phyloP scores from a whole-genome alignment of 169 alveolate genomes.

The Cyclospora cayetanensis region DNA sequence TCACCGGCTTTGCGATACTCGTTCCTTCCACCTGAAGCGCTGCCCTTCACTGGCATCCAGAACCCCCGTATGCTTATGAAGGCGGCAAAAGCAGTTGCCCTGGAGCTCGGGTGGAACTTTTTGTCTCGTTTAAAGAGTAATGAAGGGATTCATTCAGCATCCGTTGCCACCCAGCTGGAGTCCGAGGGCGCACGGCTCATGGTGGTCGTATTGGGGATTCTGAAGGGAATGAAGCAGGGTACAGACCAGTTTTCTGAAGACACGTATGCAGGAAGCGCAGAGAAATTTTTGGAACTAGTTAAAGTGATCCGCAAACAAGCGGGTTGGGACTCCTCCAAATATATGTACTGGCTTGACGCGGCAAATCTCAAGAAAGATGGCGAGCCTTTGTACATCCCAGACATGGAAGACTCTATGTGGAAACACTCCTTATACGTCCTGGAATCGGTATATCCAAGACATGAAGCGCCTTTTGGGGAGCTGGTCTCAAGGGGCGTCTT shows the following conservation, averaged over 20 bases:
- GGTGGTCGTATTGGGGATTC: background rate
- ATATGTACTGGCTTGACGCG: background rate
- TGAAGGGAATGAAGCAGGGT: background rate
- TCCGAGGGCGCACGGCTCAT: constrained; percentile 21
- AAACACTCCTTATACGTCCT: background rate
- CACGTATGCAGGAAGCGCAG: background rate
- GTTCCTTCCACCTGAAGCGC: background rate
- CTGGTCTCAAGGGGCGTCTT: background rate
- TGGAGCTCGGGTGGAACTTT: background rate
- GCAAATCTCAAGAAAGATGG: background rate
- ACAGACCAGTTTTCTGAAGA: background rate
- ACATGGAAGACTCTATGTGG: background rate
- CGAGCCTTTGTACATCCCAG: background rate
- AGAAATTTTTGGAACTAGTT: background rate
- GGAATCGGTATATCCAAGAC: background rate
- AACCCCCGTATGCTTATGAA: background rate
- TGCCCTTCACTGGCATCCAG: background rate
- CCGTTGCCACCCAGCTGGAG: background rate
- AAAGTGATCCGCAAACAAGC: background rate
- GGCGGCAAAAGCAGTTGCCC: background rate
- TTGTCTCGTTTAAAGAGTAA: background rate
- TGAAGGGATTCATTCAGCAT: background rate
- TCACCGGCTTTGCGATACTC: background rate
- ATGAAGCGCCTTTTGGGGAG: background rate
- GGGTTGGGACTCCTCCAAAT: background rate